Base-by-base conservation (phyloP, 805 yeast species). In the Saccharomyces cerevisiae region DNA sequence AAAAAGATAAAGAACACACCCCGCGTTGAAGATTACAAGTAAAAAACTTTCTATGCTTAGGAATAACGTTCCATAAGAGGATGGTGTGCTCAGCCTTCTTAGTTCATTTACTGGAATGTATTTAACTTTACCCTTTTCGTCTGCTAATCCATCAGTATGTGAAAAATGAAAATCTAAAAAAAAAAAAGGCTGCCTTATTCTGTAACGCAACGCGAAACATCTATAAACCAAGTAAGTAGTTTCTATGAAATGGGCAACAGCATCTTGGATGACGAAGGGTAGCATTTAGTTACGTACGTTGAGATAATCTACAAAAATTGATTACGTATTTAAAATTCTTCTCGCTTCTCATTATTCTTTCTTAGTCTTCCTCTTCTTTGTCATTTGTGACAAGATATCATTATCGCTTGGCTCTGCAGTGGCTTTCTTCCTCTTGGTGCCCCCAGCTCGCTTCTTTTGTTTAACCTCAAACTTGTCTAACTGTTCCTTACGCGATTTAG, bases 401-500 rank as follows among this genome's bases (percentile, higher is more conserved):
- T 52, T 55, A 3, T 52, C 22, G 30, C 28, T 48, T n/a, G 55
- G 46, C 6, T 50, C 56, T 31, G 50, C 49, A 14, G 48, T 30
- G 6, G 52, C 57, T 24, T 50, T 55, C 47, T 59, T 56, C 51
- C 51, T 22, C 29, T n/a, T 24, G 28, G 9, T 3, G 41, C 32
- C 48, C 60, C 61, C 64, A 51, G 64, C 62, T 52, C 61, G 59
- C 60, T 69, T 69, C 50, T 66, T 73, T 59, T 66, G 69, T 63
- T 85, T 85, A 58, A 74, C 80, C 56, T 83, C 86, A 56, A 77
- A 83, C 67, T 87, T 86, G 47, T 77, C 78, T 60, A 79, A 69
- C 55, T 87, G 89, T 57, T 83, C 89, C 17, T 77, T 78, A 55
- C 98, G 77, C 57, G 87, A 89, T 51, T 76, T 76, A 2, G 74